Base-by-base conservation (phyloP, 306 rosid species). In the Lagenaria siceraria region DNA sequence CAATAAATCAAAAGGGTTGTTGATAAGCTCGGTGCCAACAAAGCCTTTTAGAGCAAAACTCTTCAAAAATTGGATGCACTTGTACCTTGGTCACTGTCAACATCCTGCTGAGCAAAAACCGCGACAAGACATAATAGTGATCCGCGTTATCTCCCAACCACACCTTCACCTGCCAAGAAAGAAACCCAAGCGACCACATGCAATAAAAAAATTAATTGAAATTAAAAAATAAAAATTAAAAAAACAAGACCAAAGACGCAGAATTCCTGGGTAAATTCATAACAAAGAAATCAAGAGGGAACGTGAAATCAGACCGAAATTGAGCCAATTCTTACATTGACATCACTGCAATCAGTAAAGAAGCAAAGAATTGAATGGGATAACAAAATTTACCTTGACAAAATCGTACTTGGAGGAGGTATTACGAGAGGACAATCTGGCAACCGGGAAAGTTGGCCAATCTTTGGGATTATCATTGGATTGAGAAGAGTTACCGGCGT, bases 61-160 rank as follows among this genome's bases (percentile, higher is more conserved):
- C 61, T n/a, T 55, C 1, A 55, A 54, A 12, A 60, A 31, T 8
- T 31, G 69, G 24, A 62, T 1, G 71, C 48, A 17, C 3, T 33
- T 3, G 76, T 64, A 92, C 97, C 97, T 95, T 92, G 77, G 97
- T 95, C 10, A 95, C 98, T 13, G 98, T 95, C 22, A 95, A 78
- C 97, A 86, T 95, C 82, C 96, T 87, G 80, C 97, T 83, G 73
- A 95, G 93, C 87, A 95, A 81, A 84, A 95, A 95, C 87, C 97
- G 85, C 71, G 97, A 95, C 19, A 95, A 87, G 75, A 95, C 98
- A 72, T 95, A 95, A 83, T 92, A 92, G 84, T 95, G 98, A 78
- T 95, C 98, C 2, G 97, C 98, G 86, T 90, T 88, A 75, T 89
- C 98, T 76, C 97, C 98, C 89, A 95, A 83, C 98, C 98, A 95